Evolutionary conservation across 306 rosid species (phyloP), one percentile per base, ranked within the genome.

Genomic region (Senna tora): DNA sequence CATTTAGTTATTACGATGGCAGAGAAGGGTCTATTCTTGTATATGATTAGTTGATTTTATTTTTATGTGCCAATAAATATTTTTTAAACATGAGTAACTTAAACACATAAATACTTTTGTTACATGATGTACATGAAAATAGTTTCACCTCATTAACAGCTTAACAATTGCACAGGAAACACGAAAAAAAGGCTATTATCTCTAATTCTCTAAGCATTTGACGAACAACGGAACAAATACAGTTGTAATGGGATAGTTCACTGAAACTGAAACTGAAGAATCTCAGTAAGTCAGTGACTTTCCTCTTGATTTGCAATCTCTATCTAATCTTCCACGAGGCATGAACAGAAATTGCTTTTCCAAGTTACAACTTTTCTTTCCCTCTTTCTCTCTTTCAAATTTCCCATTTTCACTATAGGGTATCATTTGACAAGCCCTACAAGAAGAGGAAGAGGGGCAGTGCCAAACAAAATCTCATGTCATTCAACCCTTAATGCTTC

Each of bases 381-480:
- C 25, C 42, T 9, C 17, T 3, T n/a, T 14, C 70, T 45, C 55
- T 7, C 33, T 2, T n/a, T 64, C 30, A 42, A 60, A 38, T 34
- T 34, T 51, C 52, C 47, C 39, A 21, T 36, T 55, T 32, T 41
- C 53, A 30, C 39, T 21, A 67, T 43, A 43, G 42, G 50, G 25
- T 66, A 75, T 80, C 54, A 71, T 5, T n/a, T 53, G 60, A 8
- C 76, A 73, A n/a, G 67, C 69, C 69, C 69, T 53, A 49, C 32
- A 77, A 32, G 53, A n/a, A 43, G 61, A 22, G 47, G 53, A 72
- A 47, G 61, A 41, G 56, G 32, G 55, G 19, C 49, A 78, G 76
- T 19, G 30, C 22, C 22, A 0, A 30, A 41, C 73, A 71, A 59
- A 75, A 71, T 46, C 32, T 79, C 65, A 43, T 70, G 45, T 49